These are phyloP conservation scores for Aureobasidium sp. DNA, from an alignment of 2,329 filamentous ascomycete species.

Conservation along the genomic window DNA sequence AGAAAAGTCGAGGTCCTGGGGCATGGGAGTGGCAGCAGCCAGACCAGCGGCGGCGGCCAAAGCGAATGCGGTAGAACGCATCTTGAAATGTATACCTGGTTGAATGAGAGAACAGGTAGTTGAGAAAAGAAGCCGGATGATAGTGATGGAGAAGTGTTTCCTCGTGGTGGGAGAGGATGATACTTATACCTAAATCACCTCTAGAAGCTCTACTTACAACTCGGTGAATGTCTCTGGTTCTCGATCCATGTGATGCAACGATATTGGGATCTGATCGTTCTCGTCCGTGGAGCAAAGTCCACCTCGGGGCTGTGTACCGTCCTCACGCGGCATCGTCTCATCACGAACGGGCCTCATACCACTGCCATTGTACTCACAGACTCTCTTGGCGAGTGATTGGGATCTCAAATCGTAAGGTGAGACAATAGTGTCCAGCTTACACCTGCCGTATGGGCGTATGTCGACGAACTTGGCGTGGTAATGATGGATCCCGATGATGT, in stretches of 20 bases:
- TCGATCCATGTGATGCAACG: background rate
- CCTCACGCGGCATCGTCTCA: background rate
- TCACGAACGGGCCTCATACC: background rate
- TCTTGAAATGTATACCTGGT: background rate
- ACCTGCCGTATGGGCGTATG: background rate
- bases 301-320: background rate
- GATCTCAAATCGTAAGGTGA: slow-evolving; percentile 7
- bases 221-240: background rate
- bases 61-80: slow-evolving; percentile 15
- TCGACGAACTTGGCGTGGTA: background rate
- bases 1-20: slow-evolving; percentile 19
- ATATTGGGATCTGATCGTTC: background rate
- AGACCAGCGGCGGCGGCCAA: slow-evolving; percentile 17
- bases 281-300: background rate
- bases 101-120: slow-evolving; percentile 3
- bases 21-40: slow-evolving; percentile 16
- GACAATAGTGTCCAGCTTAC: slow-evolving; percentile 2
- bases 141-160: background rate
- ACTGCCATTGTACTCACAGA: background rate
- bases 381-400: background rate
- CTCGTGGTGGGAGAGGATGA: background rate
- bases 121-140: background rate
- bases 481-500: background rate
- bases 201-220: background rate
- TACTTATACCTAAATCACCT: background rate